Conservation (phyloP, 208 protist genomes). For the Wallacemonas rigidus region DNA sequence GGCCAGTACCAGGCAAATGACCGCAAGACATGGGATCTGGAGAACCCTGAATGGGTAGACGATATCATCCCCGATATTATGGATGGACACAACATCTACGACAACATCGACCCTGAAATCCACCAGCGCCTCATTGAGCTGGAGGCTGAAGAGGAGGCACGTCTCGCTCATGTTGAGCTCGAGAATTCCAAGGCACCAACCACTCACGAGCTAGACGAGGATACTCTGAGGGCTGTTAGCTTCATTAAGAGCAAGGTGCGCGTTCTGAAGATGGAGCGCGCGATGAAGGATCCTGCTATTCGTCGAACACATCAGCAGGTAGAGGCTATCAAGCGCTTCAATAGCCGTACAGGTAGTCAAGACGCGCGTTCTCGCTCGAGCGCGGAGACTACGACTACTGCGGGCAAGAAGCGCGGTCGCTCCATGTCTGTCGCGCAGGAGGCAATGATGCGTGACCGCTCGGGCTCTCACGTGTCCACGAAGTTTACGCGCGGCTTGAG, state of each 20-base stretch:
- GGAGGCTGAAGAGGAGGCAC: constrained; percentile 93
- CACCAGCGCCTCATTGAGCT: constrained; percentile 89
- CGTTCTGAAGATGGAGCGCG: constrained; percentile 89
- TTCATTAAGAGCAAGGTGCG: constrained; percentile 91
- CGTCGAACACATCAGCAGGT: constrained; percentile 78
- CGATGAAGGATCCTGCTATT: constrained; percentile 90
- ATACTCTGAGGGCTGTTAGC: constrained; percentile 77
- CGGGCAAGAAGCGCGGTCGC: constrained; percentile 61
- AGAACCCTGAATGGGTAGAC: constrained; percentile 96
- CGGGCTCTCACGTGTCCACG: constrained; percentile 80
- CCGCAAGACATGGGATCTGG: constrained; percentile 91
- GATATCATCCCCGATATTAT: constrained; percentile 99
- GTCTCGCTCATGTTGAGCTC: constrained; percentile 91
- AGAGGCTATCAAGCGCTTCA: constrained; percentile 82
- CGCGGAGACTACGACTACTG: constrained; percentile 26
- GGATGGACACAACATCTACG: constrained; percentile 99
- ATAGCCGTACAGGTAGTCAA: constrained; percentile 85
- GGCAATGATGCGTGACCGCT: constrained; percentile 76
- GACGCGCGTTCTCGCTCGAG: constrained; percentile 44
- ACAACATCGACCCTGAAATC: constrained; percentile 99
- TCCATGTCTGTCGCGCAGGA: constrained; percentile 86
- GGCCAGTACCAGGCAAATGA: constrained; percentile 91
- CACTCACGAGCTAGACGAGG: constrained; percentile 64
- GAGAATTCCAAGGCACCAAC: constrained; percentile 88
- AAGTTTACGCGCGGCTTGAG: constrained; percentile 85